Base-by-base conservation (phyloP, 805 yeast species). In the Pichia ethanolica region DNA sequence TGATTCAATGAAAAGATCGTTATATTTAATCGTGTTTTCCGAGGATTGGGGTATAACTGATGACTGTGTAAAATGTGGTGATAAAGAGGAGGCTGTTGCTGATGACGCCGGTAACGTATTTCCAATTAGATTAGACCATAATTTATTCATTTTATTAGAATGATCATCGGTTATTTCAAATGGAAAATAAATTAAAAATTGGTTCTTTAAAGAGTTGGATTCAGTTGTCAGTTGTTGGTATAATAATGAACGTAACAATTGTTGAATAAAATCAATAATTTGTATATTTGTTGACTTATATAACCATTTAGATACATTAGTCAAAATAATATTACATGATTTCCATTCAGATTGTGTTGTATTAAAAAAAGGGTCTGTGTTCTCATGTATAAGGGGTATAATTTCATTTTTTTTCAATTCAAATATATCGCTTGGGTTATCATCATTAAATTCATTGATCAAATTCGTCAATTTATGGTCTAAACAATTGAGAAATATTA, bases 191-290 rank as follows among this genome's bases (percentile, higher is more conserved):
- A 46, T 6, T 9, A 50, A 25, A 9, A 27, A 10, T 2, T 50
- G 44, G 4, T 13, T 43, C 25, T 28, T 26, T 8, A 33, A 20
- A 26, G 5, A 11, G 11, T 25, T 9, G 9, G 9, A 5, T 7
- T 39, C 12, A 9, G 42, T 26, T 26, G 14, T 27, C 14, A 9
- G n/a, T 20, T 28, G 14, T n/a, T 44, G 50, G 11, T 54, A 32
- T 45, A 54, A 49, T 9, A 57, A 41, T 10, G 54, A 44, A 27
- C 66, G 53, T 28, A 61, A 35, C 5, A 56, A 14, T 41, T 63
- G 67, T 45, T 63, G 67, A 27, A 61, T 34, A 33, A 50, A 55
- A 43, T 63, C 67, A 12, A 63, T 49, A 7, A 47, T 45, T 11
- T 49, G 46, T 42, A 56, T 50, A 4, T 52, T 54, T 7, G 45